Base-by-base conservation (phyloP, 2,329 filamentous ascomycete genomes). In the Sarocladiaceae sp. region DNA sequence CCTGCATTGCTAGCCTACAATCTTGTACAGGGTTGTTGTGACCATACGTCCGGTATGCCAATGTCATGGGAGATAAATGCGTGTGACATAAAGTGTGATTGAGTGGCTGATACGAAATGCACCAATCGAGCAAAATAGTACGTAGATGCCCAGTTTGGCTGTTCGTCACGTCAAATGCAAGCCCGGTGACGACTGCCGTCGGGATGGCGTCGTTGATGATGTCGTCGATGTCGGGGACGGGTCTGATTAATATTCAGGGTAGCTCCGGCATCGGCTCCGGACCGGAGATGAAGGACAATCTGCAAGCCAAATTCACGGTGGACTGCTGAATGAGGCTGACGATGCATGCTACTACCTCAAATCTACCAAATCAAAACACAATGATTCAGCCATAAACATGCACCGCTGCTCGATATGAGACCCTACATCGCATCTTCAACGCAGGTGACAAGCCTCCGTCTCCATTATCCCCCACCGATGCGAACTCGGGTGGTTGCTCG, bases 241-340 rank as follows among this genome's bases (percentile, higher is more conserved):
- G n/a, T n/a, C n/a, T n/a, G n/a, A n/a, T n/a, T 7, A 26, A 7
- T n/a, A 8, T 36, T 6, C 33, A 36, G 40, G 40, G 20, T 25
- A 22, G 40, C 40, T 44, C 40, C 40, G 40, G 17, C 40, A 44
- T 44, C 40, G 40, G 40, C 40, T 22, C 40, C 40, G 40, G 40
- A 44, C 23, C 40, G 40, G 40, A 44, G 40, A 22, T 44, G 40
- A 28, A 4, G 33, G n/a, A 22, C 11, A 17, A n/a, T 44, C 40
- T 26, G 37, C 23, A 23, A 40, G 37, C 20, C 37, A 37, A 17
- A 37, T n/a, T 12, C 35, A 12, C 15, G n/a, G 35, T 12, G 7
- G 35, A 36, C 33, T 8, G 33, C 33, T 36, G 15, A 12, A 36
- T n/a, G 33, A 12, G 15, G 33, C 33, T 10, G 33, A 36, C 15